These are phyloP conservation scores for Phlebiopsis flavidoalba DNA, from an alignment of 768 basidiomycete genomes.

Conservation along the genomic window DNA sequence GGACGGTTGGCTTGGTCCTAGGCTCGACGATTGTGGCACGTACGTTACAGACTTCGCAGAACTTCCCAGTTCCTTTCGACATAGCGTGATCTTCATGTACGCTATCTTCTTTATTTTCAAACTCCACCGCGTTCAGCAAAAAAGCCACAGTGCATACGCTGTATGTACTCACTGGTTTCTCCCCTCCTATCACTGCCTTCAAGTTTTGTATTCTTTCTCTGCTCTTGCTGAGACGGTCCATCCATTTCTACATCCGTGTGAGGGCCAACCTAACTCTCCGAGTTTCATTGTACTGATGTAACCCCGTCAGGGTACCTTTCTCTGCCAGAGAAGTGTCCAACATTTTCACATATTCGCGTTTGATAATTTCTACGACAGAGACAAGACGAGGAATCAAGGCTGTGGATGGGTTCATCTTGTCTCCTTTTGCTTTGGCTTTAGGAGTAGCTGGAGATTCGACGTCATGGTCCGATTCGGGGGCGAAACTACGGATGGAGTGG, in stretches of 20 bases:
- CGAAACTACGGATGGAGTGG: slow-evolving; percentile 5
- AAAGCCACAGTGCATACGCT: neutral
- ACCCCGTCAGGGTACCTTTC: slow-evolving; percentile 36
- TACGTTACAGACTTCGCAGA: neutral
- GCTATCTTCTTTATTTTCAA: slow-evolving; percentile 40
- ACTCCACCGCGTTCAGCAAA: neutral
- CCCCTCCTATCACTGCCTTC: slow-evolving; percentile 44
- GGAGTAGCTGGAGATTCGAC: slow-evolving; percentile 2
- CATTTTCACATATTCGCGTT: slow-evolving; percentile 66
- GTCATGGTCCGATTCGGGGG: slow-evolving; percentile 4
- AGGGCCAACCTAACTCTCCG: slow-evolving; percentile 43
- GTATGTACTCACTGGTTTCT: slow-evolving; percentile 48
- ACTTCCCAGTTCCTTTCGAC: slow-evolving; percentile 32
- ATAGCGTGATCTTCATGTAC: slow-evolving; percentile 68
- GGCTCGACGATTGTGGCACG: neutral
- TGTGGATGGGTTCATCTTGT: slow-evolving; percentile 30
- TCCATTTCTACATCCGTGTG: slow-evolving; percentile 28
- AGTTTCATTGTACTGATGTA: slow-evolving; percentile 80
- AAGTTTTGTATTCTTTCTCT: slow-evolving; percentile 17
- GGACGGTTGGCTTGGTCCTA: neutral
- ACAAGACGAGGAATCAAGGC: slow-evolving; percentile 57
- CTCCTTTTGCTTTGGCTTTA: slow-evolving; percentile 5
- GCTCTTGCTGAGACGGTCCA: slow-evolving; percentile 20
- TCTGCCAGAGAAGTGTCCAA: slow-evolving; percentile 39
- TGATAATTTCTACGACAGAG: slow-evolving; percentile 79